Conservation (phyloP, 2,329 filamentous ascomycete genomes). For the Raffaelea arxii region DNA sequence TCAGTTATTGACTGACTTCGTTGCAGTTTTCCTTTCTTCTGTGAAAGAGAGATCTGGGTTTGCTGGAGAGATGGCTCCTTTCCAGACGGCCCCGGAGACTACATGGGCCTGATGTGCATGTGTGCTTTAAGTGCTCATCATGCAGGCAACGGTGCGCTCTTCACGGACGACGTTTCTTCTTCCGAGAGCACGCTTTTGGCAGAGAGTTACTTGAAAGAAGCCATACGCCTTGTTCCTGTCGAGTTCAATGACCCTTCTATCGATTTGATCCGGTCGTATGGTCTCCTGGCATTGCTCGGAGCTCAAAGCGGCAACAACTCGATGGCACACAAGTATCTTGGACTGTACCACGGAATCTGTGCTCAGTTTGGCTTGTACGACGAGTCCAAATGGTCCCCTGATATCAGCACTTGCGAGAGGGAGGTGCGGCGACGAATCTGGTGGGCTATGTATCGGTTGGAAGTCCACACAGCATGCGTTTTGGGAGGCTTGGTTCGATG, state of each 20-base stretch:
- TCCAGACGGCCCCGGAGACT: neutral
- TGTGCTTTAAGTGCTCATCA: constrained; percentile 5
- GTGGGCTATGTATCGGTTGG: constrained; percentile 1
- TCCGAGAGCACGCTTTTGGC: neutral
- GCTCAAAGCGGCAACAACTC: neutral
- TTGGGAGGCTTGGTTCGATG: neutral
- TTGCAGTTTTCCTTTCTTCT: constrained; percentile 7
- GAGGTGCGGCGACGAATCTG: neutral
- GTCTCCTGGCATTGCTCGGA: constrained; percentile 1
- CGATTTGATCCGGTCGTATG: constrained; percentile 1
- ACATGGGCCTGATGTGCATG: constrained; percentile 5
- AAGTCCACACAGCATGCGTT: constrained; percentile 2
- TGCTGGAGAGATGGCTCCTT: constrained; percentile 1
- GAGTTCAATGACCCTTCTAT: neutral
- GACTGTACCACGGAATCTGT: constrained; percentile 1
- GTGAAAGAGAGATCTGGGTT: constrained; percentile 3
- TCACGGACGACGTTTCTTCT: neutral
- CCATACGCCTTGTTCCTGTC: neutral
- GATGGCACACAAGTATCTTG: neutral
- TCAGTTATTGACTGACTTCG: neutral
- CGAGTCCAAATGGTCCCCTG: neutral
- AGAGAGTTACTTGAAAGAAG: neutral
- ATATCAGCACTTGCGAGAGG: neutral
- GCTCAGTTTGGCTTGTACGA: neutral
- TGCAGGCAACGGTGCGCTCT: constrained; percentile 2